These are phyloP conservation scores for Tagetes patula DNA, from an alignment of 129 eudicot species.

Conservation along the genomic window DNA sequence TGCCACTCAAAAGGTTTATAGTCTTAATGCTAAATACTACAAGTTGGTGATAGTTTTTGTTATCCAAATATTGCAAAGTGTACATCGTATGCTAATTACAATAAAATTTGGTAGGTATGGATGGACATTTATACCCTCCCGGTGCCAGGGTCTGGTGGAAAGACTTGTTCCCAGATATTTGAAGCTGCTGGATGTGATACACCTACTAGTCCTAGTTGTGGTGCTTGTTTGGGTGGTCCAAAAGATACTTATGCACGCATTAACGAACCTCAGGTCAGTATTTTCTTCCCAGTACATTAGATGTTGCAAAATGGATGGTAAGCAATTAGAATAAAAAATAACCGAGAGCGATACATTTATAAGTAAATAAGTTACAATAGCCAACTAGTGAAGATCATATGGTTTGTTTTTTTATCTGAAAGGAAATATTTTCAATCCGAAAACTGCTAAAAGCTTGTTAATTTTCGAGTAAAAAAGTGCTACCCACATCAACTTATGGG, in stretches of 20 bases:
- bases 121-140: conserved; percentile 92
- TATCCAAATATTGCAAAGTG: not conserved
- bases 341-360: not conserved
- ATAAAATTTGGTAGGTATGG: conserved; percentile 70
- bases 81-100: conserved; percentile 5
- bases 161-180: conserved; percentile 95
- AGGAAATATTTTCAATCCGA: not conserved
- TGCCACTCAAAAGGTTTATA: conserved; percentile 93
- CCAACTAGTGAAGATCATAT: not conserved
- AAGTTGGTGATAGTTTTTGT: not conserved
- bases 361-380: not conserved
- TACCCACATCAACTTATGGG: not conserved
- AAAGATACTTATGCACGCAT: conserved; percentile 95
- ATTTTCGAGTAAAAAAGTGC: not conserved
- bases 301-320: not conserved
- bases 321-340: not conserved
- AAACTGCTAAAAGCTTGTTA: not conserved
- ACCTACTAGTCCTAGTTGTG: conserved; percentile 92
- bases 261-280: conserved; percentile 87
- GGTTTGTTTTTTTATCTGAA: conserved; percentile 7
- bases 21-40: not conserved
- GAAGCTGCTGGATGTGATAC: conserved; percentile 98
- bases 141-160: conserved; percentile 95
- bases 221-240: conserved; percentile 98
- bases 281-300: not conserved